A percentile compares a stretch with the other conserved stretches of the same genome.
These are phyloP conservation scores for Sugiyamaella smithiae DNA, from an alignment of 805 yeast species.

Conservation along the genomic window DNA sequence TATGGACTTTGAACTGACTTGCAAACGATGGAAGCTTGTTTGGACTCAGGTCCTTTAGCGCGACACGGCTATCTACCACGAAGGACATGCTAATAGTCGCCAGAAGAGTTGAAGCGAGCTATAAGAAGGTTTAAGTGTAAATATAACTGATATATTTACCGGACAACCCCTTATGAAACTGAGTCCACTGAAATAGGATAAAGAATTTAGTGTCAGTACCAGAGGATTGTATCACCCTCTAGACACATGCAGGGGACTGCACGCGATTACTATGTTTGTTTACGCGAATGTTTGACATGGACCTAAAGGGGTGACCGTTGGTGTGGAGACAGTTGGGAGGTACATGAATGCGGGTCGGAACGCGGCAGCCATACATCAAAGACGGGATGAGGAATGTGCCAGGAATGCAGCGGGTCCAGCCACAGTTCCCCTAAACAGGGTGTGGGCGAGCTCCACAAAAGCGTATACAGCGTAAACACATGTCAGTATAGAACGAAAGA, in stretches of 20 bases:
- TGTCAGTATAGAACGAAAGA: no score
- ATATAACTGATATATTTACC: no score
- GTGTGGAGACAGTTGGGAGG: slow-evolving; percentile 2
- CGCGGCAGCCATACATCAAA: background rate
- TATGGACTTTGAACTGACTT: background rate
- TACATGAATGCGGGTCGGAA: slow-evolving; percentile 6
- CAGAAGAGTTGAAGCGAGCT: no score
- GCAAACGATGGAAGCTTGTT: background rate
- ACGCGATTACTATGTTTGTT: slow-evolving; percentile 2
- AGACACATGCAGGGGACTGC: background rate
- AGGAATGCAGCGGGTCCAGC: slow-evolving; percentile 4
- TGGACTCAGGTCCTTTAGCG: slow-evolving; percentile 8
- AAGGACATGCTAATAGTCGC: slow-evolving; percentile 2
- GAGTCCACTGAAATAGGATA: background rate
- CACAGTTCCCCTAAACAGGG: no score
- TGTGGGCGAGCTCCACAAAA: no score
- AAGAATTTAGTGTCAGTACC: background rate
- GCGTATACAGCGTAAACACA: no score
- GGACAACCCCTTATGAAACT: no score
- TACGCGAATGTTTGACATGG: background rate
- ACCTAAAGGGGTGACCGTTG: background rate
- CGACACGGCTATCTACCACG: background rate
- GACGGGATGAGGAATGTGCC: background rate
- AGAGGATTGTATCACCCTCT: background rate
- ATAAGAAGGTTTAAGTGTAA: no score